Evolutionary conservation across 805 yeast genomes (phyloP).

Genomic region (Metschnikowia borealis): DNA sequence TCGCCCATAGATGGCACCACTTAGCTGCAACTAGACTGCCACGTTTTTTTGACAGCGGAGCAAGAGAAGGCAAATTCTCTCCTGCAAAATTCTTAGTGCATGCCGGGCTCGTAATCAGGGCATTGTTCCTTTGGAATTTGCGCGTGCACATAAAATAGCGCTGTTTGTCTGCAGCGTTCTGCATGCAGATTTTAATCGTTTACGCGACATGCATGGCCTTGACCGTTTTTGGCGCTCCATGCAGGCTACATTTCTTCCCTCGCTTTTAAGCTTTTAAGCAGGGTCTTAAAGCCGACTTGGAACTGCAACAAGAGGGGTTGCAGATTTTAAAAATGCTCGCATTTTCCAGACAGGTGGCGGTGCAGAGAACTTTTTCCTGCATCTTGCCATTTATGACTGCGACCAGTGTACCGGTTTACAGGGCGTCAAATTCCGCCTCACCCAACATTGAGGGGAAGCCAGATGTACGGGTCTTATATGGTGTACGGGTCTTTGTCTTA

Average conservation of each 20-base stretch:
- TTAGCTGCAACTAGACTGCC: background rate
- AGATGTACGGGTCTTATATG: no score
- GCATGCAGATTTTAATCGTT: background rate
- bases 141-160: background rate
- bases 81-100: background rate
- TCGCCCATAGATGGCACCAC: background rate
- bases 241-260: background rate
- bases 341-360: background rate
- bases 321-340: background rate
- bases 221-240: background rate
- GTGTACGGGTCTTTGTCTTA: no score
- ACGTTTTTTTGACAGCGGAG: background rate
- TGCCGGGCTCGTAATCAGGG: background rate
- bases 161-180: background rate
- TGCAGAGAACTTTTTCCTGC: background rate
- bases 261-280: background rate
- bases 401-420: no score
- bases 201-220: background rate
- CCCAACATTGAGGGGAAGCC: no score
- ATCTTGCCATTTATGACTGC: no score
- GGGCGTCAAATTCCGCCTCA: no score
- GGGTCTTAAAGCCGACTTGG: background rate
- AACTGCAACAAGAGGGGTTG: background rate
- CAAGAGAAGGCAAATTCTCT: background rate
- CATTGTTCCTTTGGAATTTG: background rate